These are phyloP conservation scores for Gloeophyllum trabeum DNA, from an alignment of 768 basidiomycete genomes.

Conservation along the genomic window DNA sequence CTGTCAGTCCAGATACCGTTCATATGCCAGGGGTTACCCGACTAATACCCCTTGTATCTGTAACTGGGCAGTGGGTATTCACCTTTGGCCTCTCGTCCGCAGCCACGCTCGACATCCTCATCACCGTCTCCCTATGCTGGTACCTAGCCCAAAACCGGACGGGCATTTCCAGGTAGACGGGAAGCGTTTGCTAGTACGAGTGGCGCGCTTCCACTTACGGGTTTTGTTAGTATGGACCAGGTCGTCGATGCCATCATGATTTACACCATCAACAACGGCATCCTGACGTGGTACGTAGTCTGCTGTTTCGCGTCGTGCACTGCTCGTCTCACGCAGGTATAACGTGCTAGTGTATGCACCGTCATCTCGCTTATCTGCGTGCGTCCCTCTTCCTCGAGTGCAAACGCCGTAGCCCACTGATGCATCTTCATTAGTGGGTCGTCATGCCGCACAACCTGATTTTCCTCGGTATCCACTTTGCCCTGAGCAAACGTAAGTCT, in stretches of 20 bases:
- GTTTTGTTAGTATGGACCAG: neutral
- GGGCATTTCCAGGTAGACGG: neutral
- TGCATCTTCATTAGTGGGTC: slow-evolving; percentile 12
- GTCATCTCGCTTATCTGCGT: slow-evolving; percentile 15
- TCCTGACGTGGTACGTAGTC: neutral
- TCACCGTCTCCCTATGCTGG: neutral
- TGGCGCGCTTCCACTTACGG: neutral
- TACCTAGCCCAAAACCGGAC: neutral
- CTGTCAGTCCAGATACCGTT: neutral
- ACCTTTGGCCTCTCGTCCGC: neutral
- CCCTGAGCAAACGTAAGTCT: slow-evolving; percentile 17
- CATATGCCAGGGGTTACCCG: neutral
- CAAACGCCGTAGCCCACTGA: neutral
- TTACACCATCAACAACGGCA: neutral
- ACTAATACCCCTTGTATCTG: neutral
- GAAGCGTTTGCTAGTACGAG: neutral
- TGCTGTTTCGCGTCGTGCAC: neutral
- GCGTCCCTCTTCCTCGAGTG: slow-evolving; percentile 5
- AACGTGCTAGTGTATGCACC: slow-evolving; percentile 2
- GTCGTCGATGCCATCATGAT: neutral
- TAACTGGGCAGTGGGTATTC: neutral
- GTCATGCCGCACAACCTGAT: slow-evolving; percentile 14
- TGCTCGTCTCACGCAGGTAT: neutral
- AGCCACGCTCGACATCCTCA: neutral
- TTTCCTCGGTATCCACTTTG: slow-evolving; percentile 17